Evolutionary conservation across 441 rosid species (phyloP), one percentile per base, ranked within the genome.

Genomic region (Macaranga tanarius): DNA sequence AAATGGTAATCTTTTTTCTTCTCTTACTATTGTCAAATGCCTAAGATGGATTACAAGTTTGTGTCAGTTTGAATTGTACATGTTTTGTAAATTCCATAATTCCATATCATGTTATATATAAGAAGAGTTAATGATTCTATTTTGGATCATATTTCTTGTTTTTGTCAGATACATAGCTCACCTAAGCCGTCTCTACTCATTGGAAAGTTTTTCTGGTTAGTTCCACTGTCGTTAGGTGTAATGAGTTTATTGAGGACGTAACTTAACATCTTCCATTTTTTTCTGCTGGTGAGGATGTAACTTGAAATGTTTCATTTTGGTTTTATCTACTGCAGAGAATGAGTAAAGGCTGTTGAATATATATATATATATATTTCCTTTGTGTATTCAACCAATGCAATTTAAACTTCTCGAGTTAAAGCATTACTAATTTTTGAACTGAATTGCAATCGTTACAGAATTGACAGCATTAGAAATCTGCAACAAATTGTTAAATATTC

Each of bases 51-150:
- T 47, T 44, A 38, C 54, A 22, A 51, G 50, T 42, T 64, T 22
- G 62, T 73, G 76, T 76, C 76, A 73, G 67, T 67, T 79, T 80
- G 86, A 80, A 83, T 61, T 87, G 90, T 87, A 83, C 85, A 82
- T 83, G 76, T 83, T 79, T 76, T 84, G 82, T 77, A 76, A 79
- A 76, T 74, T 73, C 73, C 47, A 61, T 79, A 51, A 54, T 75
- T 72, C 69, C 77, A 76, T 75, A 75, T 63, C 70, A 61, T 83
- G 86, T 80, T 71, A 69, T 69, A 84, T 75, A 75, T 72, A 17
- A 61, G 51, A 82, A 72, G 81, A 83, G 72, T 71, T 75, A 56
- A 47, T 66, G 74, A 82, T 69, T 78, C 75, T 71, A 71, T 34
- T 40, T 17, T 78, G 85, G 78, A 79, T 76, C 71, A 68, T 34